phyloP scores from a whole-genome alignment of 768 basidiomycete genomes.

The Termitomyces sp. region DNA sequence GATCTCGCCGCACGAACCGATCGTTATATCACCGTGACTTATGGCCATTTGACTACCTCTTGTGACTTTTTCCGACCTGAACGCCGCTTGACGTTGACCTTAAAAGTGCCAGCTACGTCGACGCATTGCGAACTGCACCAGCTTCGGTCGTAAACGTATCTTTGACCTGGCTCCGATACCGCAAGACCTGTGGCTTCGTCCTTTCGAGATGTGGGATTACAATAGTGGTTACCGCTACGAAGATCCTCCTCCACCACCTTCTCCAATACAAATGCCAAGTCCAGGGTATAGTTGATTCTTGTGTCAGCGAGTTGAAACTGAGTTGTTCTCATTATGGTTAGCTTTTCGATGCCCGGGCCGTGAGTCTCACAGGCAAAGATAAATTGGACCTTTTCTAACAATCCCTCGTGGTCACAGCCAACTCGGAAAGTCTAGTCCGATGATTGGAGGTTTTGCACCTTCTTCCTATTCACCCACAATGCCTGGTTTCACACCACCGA shows the following conservation, averaged over 20 bases:
- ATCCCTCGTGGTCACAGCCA: neutral
- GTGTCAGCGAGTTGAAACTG: neutral
- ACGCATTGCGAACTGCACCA: neutral
- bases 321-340: constrained; percentile 6
- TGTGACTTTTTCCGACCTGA: neutral
- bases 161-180: neutral
- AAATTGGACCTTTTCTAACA: neutral
- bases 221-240: constrained; percentile 15
- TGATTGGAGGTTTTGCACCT: constrained; percentile 7
- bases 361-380: constrained; percentile 13
- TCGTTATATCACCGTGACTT: neutral
- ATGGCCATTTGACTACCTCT: neutral
- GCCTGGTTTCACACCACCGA: constrained; percentile 12
- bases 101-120: neutral
- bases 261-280: constrained; percentile 19
- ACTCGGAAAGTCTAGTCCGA: constrained; percentile 4
- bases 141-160: neutral
- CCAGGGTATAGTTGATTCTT: constrained; percentile 18
- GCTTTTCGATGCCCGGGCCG: constrained; percentile 22
- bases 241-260: constrained; percentile 16
- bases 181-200: neutral
- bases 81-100: neutral
- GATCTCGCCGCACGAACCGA: neutral
- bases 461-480: constrained; percentile 9
- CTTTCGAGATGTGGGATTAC: constrained; percentile 35